Base-by-base conservation (phyloP, 1,284 basidiomycete species). In the Leccinum subrobustum region DNA sequence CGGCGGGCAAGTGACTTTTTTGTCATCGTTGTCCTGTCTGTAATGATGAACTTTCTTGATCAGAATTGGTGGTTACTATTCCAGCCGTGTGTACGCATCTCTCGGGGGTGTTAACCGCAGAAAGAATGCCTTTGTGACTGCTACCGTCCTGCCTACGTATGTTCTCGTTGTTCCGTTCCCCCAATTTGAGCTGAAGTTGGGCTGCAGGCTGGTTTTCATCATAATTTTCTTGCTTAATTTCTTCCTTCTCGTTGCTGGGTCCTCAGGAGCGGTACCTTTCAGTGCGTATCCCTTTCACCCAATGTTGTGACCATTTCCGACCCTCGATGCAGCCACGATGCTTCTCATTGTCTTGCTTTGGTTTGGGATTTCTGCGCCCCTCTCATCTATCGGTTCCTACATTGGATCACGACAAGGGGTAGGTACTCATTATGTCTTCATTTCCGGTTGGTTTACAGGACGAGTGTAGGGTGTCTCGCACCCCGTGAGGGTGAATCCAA, bases 191-290 rank as follows among this genome's bases (percentile, higher is more conserved):
- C 53, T 60, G 37, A 63, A 39, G 56, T 56, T 62, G 20, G 56
- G 44, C 54, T 58, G 60, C 65, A 93, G 89, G 14, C 73, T 92
- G 62, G 85, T 96, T 51, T 96, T 96, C 72, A 78, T 83, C 23
- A 73, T 93, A 57, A 88, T 96, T 52, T 95, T 95, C 77, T 70
- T 95, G 29, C 83, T 98, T 63, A 92, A 97, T 72, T 79, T 96
- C 57, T 91, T 95, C 81, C 84, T 99, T 31, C 79, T 98, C 63
- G 80, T 85, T 3, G 91, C 93, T 14, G 88, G 88, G 4, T 95
- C 95, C 0, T 96, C 96, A 3, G 96, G 96, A 18, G 96, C 96
- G 7, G 94, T 99, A 42, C 96, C 96, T 3, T 97, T 98, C 73
- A 94, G 94, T 83, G 70, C 60, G 79, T 69, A 23, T 39, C 53